Evolutionary conservation across 2,329 filamentous ascomycete species (phyloP), one percentile per base, ranked within the genome.

Genomic region (Aspergillus sp.): DNA sequence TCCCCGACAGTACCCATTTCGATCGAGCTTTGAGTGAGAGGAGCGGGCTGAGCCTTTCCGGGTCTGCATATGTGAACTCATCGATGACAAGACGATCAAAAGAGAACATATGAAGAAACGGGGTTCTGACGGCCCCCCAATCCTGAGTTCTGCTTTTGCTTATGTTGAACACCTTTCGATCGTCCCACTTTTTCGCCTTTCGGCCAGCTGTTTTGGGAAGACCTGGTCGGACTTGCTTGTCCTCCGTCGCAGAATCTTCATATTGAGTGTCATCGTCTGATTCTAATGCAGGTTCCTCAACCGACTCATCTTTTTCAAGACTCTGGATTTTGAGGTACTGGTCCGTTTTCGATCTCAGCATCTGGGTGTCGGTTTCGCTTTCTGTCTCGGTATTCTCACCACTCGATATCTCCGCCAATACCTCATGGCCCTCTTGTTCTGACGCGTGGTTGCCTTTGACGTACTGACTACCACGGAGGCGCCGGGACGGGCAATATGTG

Each of bases 1-100:
- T 90, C 3, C 84, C 87, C 0, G 86, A 89, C 2, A 90, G 74
- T 6, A 87, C 77, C 86, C 87, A 89, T 57, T 81, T 81, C 42
- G 82, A 84, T 44, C 79, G 75, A 10, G 83, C 80, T 25, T 78
- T 68, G 1, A 88, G 66, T 0, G 73, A 75, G 6, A 79, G 73
- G 5, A 86, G 72, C 0, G 78, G 75, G 0, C 77, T 70, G 61
- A 78, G 73, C 54, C 77, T 73, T 53, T 80, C 71, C 15, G 75
- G 68, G 48, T 78, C 76, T 5, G 83, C 74, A 62, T 88, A 87
- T 0, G 86, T 84, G 64, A 85, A 89, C 64, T 90, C 88, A 62
- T 90, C 88, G 1, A 89, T 77, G 2, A 90, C 80, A 0, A 90
- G 60, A 5, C 88, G 79, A 57, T 83, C 83, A 69, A 85, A 90